Conservation (phyloP, 148 eudicot species). For the Spergularia bocconei region DNA sequence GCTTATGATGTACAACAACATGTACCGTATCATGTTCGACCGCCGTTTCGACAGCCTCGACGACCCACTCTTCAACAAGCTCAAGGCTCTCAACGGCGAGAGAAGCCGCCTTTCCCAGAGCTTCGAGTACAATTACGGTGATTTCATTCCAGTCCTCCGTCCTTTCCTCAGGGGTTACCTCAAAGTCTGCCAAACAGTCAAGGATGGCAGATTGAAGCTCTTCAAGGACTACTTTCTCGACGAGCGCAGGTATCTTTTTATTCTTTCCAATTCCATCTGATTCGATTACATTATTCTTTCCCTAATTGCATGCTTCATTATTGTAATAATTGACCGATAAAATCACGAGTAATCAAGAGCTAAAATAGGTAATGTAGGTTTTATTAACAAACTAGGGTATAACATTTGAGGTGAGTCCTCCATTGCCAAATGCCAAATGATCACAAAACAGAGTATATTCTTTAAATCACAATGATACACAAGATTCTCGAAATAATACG, state of each 20-base stretch:
- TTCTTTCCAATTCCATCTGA: no score
- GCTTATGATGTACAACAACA: constrained; percentile 79
- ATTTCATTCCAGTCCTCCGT: constrained; percentile 75
- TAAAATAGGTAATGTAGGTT: no score
- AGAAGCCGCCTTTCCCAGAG: constrained; percentile 86
- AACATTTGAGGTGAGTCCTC: no score
- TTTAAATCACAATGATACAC: no score
- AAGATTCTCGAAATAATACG: not conserved
- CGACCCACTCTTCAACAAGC: constrained; percentile 58
- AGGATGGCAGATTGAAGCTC: constrained; percentile 65
- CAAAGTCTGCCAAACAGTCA: constrained; percentile 60
- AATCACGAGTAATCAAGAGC: no score
- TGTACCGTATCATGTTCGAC: constrained; percentile 76
- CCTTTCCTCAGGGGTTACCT: constrained; percentile 75
- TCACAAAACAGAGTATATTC: no score
- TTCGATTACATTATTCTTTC: no score
- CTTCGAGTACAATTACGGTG: constrained; percentile 83
- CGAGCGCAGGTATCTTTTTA: constrained; percentile 59
- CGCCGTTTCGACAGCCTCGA: constrained; percentile 61
- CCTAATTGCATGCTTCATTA: no score
- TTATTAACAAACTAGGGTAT: no score
- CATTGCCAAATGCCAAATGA: no score
- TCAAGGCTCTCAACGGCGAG: constrained; percentile 76
- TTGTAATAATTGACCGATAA: no score
- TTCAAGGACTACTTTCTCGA: constrained; percentile 77